phyloP scores from a whole-genome alignment of 1,284 basidiomycete species.

The Meripilus lineatus region DNA sequence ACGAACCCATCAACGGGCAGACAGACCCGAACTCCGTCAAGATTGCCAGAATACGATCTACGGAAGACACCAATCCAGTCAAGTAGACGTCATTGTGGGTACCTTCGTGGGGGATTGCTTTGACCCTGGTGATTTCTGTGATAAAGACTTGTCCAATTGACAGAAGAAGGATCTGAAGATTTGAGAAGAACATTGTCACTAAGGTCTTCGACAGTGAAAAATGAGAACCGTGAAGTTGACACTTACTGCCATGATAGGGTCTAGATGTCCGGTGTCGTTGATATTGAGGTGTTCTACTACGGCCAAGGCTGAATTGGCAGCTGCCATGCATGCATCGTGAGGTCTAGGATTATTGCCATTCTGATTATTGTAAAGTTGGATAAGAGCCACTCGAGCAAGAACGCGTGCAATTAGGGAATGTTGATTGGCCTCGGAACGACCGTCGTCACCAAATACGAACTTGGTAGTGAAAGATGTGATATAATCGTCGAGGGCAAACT shows the following conservation, averaged over 20 bases:
- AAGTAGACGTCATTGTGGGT: conserved; percentile 3
- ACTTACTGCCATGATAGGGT: conserved; percentile 5
- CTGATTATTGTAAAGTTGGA: conserved; percentile 4
- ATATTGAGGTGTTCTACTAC: not conserved
- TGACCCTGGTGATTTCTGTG: conserved; percentile 4
- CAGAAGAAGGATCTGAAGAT: not conserved
- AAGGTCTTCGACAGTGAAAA: not conserved
- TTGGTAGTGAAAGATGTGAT: not conserved
- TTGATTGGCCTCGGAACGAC: not conserved
- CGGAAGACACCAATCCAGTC: not conserved
- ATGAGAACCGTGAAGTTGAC: not conserved
- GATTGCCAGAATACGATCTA: not conserved
- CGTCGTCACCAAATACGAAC: too few relatives aligned
- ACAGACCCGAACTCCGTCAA: not conserved
- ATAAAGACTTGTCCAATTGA: conserved; percentile 2
- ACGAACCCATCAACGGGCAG: conserved; percentile 5
- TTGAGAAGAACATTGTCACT: not conserved
- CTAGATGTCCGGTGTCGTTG: not conserved
- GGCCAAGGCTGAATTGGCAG: not conserved
- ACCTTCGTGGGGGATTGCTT: not conserved
- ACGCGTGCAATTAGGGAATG: not conserved
- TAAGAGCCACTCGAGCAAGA: conserved; percentile 6
- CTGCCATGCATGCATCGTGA: conserved; percentile 3
- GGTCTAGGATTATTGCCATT: too few relatives aligned
- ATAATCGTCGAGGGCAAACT: not conserved